Evolutionary conservation across 2,329 filamentous ascomycete species (phyloP).

Genomic region (Aspergillus spinulosporus): DNA sequence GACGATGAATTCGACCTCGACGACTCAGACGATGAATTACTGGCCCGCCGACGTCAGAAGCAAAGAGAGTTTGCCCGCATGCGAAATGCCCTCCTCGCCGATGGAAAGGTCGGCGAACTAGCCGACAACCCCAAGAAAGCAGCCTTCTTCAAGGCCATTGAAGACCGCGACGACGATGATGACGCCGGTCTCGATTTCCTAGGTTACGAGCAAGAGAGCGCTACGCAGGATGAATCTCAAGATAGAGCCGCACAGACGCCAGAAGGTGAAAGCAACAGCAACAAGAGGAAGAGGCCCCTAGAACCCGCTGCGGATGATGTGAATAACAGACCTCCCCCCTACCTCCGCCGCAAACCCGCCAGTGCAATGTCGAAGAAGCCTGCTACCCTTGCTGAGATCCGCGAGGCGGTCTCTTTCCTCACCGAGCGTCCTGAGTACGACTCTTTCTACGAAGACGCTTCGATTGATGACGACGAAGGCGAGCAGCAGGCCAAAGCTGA

Average conservation of each 20-base stretch:
- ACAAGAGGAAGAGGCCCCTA: conserved; percentile 45
- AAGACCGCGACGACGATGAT: conserved; percentile 68
- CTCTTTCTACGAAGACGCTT: conserved; percentile 56
- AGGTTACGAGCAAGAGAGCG: conserved; percentile 44
- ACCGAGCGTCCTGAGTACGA: conserved; percentile 66
- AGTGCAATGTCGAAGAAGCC: conserved; percentile 64
- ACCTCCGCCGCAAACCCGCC: conserved; percentile 60
- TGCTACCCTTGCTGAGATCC: conserved; percentile 74
- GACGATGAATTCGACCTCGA: conserved; percentile 80
- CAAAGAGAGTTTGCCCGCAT: conserved; percentile 86
- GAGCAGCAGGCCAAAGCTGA: conserved; percentile 48
- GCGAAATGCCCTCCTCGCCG: conserved; percentile 81
- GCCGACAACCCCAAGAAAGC: conserved; percentile 84
- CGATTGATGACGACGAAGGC: conserved; percentile 50
- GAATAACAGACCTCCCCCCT: conserved; percentile 56
- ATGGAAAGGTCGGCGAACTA: conserved; percentile 88
- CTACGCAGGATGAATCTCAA: conserved; percentile 43
- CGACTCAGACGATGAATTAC: conserved; percentile 80
- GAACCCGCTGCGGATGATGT: conserved; percentile 44
- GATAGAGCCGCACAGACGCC: conserved; percentile 21
- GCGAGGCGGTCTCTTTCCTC: conserved; percentile 78
- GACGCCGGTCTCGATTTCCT: conserved; percentile 76
- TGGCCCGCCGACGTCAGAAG: conserved; percentile 76
- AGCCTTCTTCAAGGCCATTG: conserved; percentile 86
- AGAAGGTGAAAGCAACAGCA: conserved; percentile 29